Evolutionary conservation across 148 eudicot species (phyloP).

Genomic region (Simmondsia chinensis): DNA sequence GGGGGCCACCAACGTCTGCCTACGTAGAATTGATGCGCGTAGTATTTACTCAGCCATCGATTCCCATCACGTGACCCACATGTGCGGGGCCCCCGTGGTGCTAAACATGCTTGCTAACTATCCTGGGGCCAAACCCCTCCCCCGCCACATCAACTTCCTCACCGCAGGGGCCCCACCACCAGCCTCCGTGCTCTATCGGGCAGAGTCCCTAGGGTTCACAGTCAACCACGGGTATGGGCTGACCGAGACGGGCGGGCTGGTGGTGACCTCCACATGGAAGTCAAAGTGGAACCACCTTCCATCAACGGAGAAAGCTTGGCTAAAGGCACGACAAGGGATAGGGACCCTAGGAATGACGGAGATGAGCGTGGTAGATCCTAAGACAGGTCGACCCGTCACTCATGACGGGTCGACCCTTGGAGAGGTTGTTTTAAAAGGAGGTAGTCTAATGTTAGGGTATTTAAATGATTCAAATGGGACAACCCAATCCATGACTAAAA

Average conservation of each 20-base stretch:
- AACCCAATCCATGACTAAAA: conserved; percentile 2
- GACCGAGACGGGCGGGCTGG: conserved; percentile 14
- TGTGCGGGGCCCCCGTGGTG: conserved; percentile 16
- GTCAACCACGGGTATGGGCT: conserved; percentile 15
- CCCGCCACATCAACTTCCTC: neutral
- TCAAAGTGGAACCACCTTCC: conserved; percentile 13
- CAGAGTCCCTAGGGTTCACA: conserved; percentile 12
- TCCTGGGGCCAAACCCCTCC: neutral
- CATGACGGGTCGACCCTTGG: conserved; percentile 15
- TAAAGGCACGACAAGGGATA: conserved; percentile 23
- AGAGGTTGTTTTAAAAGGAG: conserved; percentile 15
- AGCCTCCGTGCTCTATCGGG: conserved; percentile 4
- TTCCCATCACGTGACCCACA: too few species aligned
- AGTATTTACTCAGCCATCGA: conserved; percentile 2
- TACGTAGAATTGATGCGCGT: conserved; percentile 7
- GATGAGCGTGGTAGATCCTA: conserved; percentile 13
- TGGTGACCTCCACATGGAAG: conserved; percentile 20
- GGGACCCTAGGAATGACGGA: conserved; percentile 7
- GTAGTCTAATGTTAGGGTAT: conserved; percentile 19
- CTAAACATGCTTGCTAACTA: neutral
- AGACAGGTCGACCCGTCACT: conserved; percentile 10
- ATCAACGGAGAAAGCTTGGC: conserved; percentile 8
- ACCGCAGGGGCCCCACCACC: conserved; percentile 18
- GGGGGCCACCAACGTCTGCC: conserved; percentile 14
- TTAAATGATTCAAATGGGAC: conserved; percentile 19